Conservation (phyloP, 805 yeast species). For the Tetrapisispora phaffii region DNA sequence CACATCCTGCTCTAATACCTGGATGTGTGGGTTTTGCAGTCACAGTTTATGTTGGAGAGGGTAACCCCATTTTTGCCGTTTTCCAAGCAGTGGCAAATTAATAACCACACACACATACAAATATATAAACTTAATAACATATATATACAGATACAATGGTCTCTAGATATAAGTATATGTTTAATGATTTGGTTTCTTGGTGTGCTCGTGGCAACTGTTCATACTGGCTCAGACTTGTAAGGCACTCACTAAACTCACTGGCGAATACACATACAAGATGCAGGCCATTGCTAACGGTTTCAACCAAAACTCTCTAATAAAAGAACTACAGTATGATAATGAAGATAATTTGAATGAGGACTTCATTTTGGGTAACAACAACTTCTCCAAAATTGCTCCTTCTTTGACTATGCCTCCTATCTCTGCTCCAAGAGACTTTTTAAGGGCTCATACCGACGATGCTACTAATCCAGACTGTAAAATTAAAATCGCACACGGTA, state of each 20-base stretch:
- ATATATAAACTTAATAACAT: too few species aligned
- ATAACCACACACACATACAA: too few species aligned
- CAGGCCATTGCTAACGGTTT: conserved; percentile 29
- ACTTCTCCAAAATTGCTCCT: conserved; percentile 39
- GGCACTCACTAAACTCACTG: background rate
- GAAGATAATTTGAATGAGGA: conserved; percentile 29
- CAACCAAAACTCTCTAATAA: conserved; percentile 15
- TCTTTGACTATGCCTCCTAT: conserved; percentile 69
- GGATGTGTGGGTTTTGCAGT: background rate
- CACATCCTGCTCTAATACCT: background rate
- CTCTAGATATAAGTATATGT: too few species aligned
- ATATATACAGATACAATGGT: too few species aligned
- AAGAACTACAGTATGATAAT: conserved; percentile 23
- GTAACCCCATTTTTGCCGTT: background rate
- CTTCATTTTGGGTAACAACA: conserved; percentile 26
- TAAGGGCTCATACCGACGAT: conserved; percentile 98
- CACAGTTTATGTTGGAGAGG: background rate
- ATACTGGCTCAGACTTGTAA: background rate
- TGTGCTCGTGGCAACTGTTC: too few species aligned
- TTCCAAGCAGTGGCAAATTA: background rate
- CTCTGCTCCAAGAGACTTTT: conserved; percentile 79
- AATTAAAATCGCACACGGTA: conserved; percentile 96
- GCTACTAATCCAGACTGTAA: conserved; percentile 84
- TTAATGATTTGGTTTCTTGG: too few species aligned
- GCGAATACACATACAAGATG: conserved; percentile 10